These are phyloP conservation scores for Coemansia sp. DNA, from an alignment of 192 early-diverging fungal species.

Conservation along the genomic window DNA sequence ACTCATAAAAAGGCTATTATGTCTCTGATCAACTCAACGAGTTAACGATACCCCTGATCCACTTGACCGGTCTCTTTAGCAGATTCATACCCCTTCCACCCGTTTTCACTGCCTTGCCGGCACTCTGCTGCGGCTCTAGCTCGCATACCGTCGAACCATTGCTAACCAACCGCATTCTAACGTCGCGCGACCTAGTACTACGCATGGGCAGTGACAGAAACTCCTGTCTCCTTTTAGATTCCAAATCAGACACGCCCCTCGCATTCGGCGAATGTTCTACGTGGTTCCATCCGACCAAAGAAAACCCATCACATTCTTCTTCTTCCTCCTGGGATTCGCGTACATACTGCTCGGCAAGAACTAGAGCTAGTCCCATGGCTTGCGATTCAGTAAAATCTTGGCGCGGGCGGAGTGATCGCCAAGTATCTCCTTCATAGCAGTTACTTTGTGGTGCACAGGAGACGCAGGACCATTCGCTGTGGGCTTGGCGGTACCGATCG, in stretches of 20 bases:
- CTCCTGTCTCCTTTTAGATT: background rate
- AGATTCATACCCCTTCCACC: background rate
- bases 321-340: background rate
- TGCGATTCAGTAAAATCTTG: constrained; percentile 22
- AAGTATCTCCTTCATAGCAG: constrained; percentile 9
- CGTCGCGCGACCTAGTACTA: constrained; percentile 18
- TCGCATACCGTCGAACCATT: constrained; percentile 18
- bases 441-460: constrained; percentile 10
- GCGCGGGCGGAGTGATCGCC: background rate
- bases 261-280: background rate
- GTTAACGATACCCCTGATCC: background rate
- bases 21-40: background rate
- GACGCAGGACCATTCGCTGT: constrained; percentile 13
- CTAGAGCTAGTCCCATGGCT: constrained; percentile 22
- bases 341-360: constrained; percentile 35
- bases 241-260: background rate
- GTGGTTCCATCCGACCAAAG: background rate
- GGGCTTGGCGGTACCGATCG: constrained; percentile 1
- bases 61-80: background rate
- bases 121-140: background rate
- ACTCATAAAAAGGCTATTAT: background rate
- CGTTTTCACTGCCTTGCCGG: background rate
- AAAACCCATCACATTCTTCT: constrained; percentile 1
- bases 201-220: constrained; percentile 15
- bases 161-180: constrained; percentile 16